phyloP scores from a whole-genome alignment of 2,329 filamentous ascomycete species.

The Cladophialophora psammophila region DNA sequence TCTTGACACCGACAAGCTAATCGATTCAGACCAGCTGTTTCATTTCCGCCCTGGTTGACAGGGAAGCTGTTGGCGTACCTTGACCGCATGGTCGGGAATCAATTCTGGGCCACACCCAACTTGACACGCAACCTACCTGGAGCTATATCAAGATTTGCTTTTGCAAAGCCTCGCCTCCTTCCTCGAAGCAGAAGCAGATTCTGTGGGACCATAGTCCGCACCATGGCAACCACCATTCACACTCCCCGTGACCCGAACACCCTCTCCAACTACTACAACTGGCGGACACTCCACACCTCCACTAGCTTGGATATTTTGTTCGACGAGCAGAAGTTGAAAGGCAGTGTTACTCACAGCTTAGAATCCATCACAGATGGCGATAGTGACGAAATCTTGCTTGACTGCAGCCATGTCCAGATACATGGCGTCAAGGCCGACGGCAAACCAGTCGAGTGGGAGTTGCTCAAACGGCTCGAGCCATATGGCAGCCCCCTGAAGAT shows the following conservation, averaged over 20 bases:
- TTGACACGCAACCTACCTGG: constrained; percentile 3
- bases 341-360: constrained; percentile 77
- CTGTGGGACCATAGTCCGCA: constrained; percentile 22
- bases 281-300: constrained; percentile 82
- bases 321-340: constrained; percentile 75
- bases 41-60: neutral
- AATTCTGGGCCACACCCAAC: constrained; percentile 8
- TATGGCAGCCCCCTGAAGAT: constrained; percentile 63
- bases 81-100: constrained; percentile 20
- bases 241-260: constrained; percentile 82
- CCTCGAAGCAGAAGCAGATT: constrained; percentile 13
- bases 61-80: neutral
- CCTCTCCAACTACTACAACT: constrained; percentile 87
- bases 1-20: neutral
- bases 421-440: constrained; percentile 74
- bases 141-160: constrained; percentile 5
- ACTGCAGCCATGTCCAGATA: constrained; percentile 84
- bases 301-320: constrained; percentile 87
- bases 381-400: constrained; percentile 80
- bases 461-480: constrained; percentile 74
- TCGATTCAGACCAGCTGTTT: neutral
- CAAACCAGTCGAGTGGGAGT: constrained; percentile 69
- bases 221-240: constrained; percentile 50
- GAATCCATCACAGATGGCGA: constrained; percentile 77
- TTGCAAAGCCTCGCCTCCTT: neutral